These are phyloP conservation scores for Cyclotella distinguenda DNA, from an alignment of 108 stramenopile species.

Conservation along the genomic window DNA sequence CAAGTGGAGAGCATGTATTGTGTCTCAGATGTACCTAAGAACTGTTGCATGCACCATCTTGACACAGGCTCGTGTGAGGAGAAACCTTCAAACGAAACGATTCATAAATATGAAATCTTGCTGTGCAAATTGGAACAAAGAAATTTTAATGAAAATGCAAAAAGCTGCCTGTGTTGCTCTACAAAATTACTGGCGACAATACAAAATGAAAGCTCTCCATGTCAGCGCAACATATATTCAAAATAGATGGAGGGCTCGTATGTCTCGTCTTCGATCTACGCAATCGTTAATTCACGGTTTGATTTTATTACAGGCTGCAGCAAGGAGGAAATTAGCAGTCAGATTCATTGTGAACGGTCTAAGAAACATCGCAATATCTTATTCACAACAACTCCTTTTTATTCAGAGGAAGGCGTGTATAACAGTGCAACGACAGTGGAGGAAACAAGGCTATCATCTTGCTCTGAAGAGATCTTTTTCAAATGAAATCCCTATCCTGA, in stretches of 20 bases:
- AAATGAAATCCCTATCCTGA: constrained; percentile 1
- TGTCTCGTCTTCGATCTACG: neutral
- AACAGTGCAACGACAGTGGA: constrained; percentile 24
- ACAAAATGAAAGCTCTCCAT: constrained; percentile 1
- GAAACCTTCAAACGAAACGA: constrained; percentile 6
- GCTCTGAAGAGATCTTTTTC: neutral
- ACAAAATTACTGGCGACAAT: neutral
- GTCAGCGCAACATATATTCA: constrained; percentile 6
- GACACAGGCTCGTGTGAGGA: constrained; percentile 2
- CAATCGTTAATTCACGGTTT: neutral
- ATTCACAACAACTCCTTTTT: constrained; percentile 8
- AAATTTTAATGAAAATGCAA: neutral
- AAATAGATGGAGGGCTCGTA: neutral
- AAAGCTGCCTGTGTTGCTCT: neutral
- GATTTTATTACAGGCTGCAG: neutral
- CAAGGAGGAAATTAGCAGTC: neutral
- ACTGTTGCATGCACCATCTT: neutral
- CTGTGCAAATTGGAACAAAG: neutral
- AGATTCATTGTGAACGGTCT: neutral
- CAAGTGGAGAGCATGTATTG: neutral
- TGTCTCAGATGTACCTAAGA: neutral
- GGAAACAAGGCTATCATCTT: neutral
- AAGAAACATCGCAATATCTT: neutral
- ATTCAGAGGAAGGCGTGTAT: neutral
- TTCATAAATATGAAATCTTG: constrained; percentile 2